A percentile compares a stretch with the other conserved stretches of the same genome.
These are phyloP conservation scores for Penicillium ochrochloron DNA, from an alignment of 495 filamentous ascomycete genomes.

Conservation along the genomic window DNA sequence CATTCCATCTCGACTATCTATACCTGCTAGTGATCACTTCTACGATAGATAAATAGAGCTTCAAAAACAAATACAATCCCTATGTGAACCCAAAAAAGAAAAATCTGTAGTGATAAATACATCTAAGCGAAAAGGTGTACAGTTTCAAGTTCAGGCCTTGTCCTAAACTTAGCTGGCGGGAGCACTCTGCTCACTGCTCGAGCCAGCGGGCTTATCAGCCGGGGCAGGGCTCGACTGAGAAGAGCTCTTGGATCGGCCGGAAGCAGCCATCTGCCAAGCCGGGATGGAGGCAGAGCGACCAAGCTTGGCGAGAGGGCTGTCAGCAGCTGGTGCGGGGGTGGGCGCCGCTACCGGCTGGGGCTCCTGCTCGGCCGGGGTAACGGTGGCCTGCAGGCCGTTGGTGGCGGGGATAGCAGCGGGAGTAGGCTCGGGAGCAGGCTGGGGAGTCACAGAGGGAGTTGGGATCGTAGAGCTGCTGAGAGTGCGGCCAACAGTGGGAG, in stretches of 20 bases:
- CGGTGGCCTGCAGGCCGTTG: slow-evolving; percentile 36
- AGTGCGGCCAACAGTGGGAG: slow-evolving; percentile 42
- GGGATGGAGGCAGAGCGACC: slow-evolving; percentile 75
- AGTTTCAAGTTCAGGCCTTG: slow-evolving; percentile 14
- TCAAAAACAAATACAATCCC: neutral
- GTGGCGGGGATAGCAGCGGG: slow-evolving; percentile 32
- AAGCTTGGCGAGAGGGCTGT: slow-evolving; percentile 47
- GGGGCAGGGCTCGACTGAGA: slow-evolving; percentile 38
- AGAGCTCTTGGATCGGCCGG: slow-evolving; percentile 58
- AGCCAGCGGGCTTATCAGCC: slow-evolving; percentile 25
- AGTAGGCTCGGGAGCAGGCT: slow-evolving; percentile 33
- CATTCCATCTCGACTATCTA: neutral
- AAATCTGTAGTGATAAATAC: slow-evolving; percentile 32
- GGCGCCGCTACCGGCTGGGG: slow-evolving; percentile 42
- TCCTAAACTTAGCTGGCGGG: slow-evolving; percentile 33
- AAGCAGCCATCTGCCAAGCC: slow-evolving; percentile 84
- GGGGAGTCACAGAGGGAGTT: slow-evolving; percentile 31
- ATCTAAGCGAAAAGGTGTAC: slow-evolving; percentile 35
- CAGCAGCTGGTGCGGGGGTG: slow-evolving; percentile 42
- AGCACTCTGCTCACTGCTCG: slow-evolving; percentile 37
- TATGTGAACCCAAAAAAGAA: slow-evolving; percentile 11
- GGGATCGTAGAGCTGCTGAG: slow-evolving; percentile 32
- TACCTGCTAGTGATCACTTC: neutral
- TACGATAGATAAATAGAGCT: neutral
- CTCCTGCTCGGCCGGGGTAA: slow-evolving; percentile 37